phyloP scores from a whole-genome alignment of 2,329 filamentous ascomycete species.

The Fusarium devonianum region DNA sequence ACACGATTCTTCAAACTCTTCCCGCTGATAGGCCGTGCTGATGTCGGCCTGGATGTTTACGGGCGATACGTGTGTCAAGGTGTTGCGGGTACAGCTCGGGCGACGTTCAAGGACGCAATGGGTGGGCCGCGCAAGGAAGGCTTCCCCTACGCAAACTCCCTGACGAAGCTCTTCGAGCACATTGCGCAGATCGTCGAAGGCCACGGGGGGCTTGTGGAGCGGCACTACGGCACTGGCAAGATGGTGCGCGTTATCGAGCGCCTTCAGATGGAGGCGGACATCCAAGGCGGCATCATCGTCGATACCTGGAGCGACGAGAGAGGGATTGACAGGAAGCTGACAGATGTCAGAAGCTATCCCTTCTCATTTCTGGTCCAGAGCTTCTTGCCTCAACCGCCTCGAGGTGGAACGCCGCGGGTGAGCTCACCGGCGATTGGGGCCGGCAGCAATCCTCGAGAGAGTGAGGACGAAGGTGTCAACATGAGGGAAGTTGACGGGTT shows the following conservation, averaged over 20 bases:
- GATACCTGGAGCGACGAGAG: conserved; percentile 96
- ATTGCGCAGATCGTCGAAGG: conserved; percentile 96
- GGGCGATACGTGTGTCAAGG: conserved; percentile 96
- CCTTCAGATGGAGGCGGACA: conserved; percentile 91
- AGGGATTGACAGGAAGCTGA: conserved; percentile 82
- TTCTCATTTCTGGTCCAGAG: conserved; percentile 97
- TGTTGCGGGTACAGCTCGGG: conserved; percentile 82
- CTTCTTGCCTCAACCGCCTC: conserved; percentile 77
- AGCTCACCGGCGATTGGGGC: conserved; percentile 76
- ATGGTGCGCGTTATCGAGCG: conserved; percentile 95
- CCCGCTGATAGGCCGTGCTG: conserved; percentile 86
- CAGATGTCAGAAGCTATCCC: conserved; percentile 95
- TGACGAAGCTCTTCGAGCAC: conserved; percentile 95
- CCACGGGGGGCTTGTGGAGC: conserved; percentile 88
- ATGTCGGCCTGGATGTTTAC: conserved; percentile 92
- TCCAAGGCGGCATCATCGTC: conserved; percentile 93
- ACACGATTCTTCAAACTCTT: conserved; percentile 99
- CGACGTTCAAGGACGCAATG: conserved; percentile 75
- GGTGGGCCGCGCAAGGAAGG: conserved; percentile 68
- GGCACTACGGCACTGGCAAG: conserved; percentile 90
- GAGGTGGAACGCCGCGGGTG: conserved; percentile 70
- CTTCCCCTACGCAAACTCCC: conserved; percentile 88
- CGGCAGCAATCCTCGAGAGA: conserved; percentile 62
- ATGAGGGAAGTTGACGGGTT: conserved; percentile 95
- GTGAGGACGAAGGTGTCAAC: conserved; percentile 91